Evolutionary conservation across 2,329 filamentous ascomycete genomes (phyloP).

Genomic region (Hymenoscyphus fraxineus): DNA sequence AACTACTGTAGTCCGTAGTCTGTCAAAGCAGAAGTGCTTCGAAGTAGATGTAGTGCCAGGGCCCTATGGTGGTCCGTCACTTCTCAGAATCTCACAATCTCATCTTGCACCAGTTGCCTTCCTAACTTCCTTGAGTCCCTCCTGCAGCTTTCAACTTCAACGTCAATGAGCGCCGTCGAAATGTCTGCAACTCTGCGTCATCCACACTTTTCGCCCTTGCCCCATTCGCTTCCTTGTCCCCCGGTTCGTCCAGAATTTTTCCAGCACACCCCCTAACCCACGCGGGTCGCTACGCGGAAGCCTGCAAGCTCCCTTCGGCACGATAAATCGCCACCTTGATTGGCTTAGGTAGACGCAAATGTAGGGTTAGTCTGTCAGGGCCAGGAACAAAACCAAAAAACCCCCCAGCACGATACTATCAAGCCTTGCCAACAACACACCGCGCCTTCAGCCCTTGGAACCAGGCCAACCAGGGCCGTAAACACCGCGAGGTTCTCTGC

Average conservation of each 20-base stretch:
- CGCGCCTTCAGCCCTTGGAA: neutral
- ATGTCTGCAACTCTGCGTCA: neutral
- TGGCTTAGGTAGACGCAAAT: conserved; percentile 7
- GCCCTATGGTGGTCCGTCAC: conserved; percentile 3
- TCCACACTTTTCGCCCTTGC: conserved; percentile 2
- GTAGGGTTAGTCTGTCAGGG: conserved; percentile 12
- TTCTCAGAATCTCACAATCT: conserved; percentile 6
- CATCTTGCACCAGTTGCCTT: neutral
- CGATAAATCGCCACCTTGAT: conserved; percentile 8
- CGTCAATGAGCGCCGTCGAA: conserved; percentile 1
- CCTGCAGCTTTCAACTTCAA: neutral
- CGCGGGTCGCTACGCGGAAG: conserved; percentile 11
- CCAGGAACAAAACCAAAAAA: conserved; percentile 14
- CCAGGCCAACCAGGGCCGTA: neutral
- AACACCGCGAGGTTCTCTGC: too few relatives aligned
- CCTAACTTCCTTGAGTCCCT: neutral
- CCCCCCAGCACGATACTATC: neutral
- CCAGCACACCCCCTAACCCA: conserved; percentile 4
- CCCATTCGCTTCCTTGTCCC: neutral
- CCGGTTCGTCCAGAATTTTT: conserved; percentile 5
- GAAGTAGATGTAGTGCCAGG: neutral
- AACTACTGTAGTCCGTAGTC: neutral
- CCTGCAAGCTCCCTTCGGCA: conserved; percentile 13
- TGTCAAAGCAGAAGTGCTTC: too few relatives aligned
- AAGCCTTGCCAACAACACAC: conserved; percentile 5